Conservation (phyloP, 2,329 filamentous ascomycete species). For the Geoglossum cookeanum region DNA sequence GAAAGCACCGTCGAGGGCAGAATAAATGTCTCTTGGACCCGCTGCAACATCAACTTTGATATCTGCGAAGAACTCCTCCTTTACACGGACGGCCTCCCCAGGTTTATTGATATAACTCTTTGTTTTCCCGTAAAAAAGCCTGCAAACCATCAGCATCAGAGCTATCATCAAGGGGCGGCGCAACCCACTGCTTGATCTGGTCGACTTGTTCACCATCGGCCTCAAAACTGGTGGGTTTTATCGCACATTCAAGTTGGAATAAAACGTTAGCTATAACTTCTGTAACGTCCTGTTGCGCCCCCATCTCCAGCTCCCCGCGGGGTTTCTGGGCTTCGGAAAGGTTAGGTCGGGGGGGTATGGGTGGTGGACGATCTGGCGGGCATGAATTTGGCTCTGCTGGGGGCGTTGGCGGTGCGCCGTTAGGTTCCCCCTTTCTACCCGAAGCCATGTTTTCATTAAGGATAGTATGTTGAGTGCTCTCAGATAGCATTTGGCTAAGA, state of each 20-base stretch:
- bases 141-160: slow-evolving; percentile 15
- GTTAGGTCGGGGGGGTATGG: slow-evolving; percentile 27
- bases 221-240: slow-evolving; percentile 48
- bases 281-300: slow-evolving; percentile 81
- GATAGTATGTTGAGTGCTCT: neutral
- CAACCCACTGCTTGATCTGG: slow-evolving; percentile 45
- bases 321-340: slow-evolving; percentile 18
- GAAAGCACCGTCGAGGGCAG: slow-evolving; percentile 70
- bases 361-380: slow-evolving; percentile 32
- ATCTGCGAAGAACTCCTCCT: slow-evolving; percentile 42
- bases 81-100: slow-evolving; percentile 25
- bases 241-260: slow-evolving; percentile 76
- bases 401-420: neutral
- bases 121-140: slow-evolving; percentile 31
- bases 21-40: slow-evolving; percentile 50
- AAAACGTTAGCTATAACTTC: slow-evolving; percentile 90
- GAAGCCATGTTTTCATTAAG: slow-evolving; percentile 5
- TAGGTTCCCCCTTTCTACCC: slow-evolving; percentile 10
- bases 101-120: slow-evolving; percentile 26
- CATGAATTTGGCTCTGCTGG: neutral
- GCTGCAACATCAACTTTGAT: slow-evolving; percentile 39
- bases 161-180: slow-evolving; percentile 14
- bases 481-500: neutral
- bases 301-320: slow-evolving; percentile 34
- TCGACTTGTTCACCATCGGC: slow-evolving; percentile 62